Percentiles rank a stretch among this genome's conserved stretches.
Conservation (phyloP, 2,329 filamentous ascomycete species). For the Fusarium metavorans region DNA sequence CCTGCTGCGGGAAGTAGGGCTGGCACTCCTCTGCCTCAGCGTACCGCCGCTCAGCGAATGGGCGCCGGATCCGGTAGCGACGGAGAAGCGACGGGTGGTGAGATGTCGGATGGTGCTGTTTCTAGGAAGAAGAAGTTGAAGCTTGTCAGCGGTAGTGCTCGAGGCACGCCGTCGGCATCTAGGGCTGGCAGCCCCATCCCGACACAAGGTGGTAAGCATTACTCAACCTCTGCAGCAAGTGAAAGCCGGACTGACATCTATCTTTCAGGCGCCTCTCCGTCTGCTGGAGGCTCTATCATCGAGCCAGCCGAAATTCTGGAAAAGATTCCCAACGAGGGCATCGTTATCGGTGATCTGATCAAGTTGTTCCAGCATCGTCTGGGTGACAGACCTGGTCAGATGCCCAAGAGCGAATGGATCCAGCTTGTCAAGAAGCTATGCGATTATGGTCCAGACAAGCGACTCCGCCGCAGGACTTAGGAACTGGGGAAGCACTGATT, state of each 20-base stretch:
- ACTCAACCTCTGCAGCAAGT: not conserved
- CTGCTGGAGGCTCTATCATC: slow-evolving; percentile 52
- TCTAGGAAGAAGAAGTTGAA: slow-evolving; percentile 68
- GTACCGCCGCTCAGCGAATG: slow-evolving; percentile 54
- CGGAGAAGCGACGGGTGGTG: slow-evolving; percentile 77
- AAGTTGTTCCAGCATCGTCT: slow-evolving; percentile 66
- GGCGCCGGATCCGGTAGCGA: slow-evolving; percentile 75
- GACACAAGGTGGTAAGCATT: slow-evolving; percentile 52
- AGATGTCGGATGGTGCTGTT: slow-evolving; percentile 69
- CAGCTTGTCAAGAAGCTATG: slow-evolving; percentile 68
- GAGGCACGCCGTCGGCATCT: slow-evolving; percentile 68
- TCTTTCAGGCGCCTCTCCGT: slow-evolving; percentile 50
- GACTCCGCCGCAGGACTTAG: slow-evolving; percentile 57
- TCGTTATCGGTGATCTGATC: slow-evolving; percentile 66
- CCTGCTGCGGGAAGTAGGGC: slow-evolving; percentile 65
- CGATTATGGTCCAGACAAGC: slow-evolving; percentile 66
- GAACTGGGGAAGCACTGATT: not conserved
- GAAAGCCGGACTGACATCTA: slow-evolving; percentile 18
- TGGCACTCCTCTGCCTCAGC: slow-evolving; percentile 64
- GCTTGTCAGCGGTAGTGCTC: slow-evolving; percentile 60
- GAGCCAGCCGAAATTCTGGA: slow-evolving; percentile 67
- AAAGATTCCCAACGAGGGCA: slow-evolving; percentile 65
- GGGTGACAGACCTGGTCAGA: slow-evolving; percentile 63
- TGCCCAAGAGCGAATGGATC: slow-evolving; percentile 68
- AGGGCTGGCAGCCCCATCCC: slow-evolving; percentile 71